Evolutionary conservation across 352 stramenopile genomes (phyloP).

Genomic region (Globisporangium solare): DNA sequence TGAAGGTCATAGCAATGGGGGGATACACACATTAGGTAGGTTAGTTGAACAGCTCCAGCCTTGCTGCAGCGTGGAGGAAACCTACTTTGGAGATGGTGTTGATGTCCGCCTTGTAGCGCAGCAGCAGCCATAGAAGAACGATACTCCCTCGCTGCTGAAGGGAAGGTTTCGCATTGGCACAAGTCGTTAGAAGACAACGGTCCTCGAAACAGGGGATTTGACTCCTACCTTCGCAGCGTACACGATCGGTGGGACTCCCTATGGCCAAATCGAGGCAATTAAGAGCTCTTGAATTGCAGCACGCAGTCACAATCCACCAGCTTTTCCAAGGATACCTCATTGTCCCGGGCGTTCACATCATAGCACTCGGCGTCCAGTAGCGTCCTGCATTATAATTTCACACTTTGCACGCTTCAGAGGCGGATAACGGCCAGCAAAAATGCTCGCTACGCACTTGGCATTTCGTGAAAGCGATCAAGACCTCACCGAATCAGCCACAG

Average conservation of each 20-base stretch:
- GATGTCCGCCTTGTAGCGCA: slow-evolving; percentile 56
- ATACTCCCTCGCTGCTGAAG: slow-evolving; percentile 32
- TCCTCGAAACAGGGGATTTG: no score
- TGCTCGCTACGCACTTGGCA: neutral
- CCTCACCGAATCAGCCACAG: slow-evolving; percentile 48
- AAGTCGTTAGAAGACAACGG: neutral
- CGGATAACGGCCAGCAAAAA: neutral
- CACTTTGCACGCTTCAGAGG: neutral
- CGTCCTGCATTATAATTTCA: slow-evolving; percentile 21
- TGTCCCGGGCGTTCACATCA: slow-evolving; percentile 47
- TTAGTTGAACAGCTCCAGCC: neutral
- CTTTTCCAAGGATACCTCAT: slow-evolving; percentile 21
- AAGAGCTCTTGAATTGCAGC: neutral
- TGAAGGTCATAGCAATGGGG: slow-evolving; percentile 6
- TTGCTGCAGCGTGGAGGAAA: neutral
- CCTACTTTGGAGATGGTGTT: slow-evolving; percentile 43
- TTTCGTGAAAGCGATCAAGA: neutral
- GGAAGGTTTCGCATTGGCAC: neutral
- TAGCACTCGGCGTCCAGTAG: slow-evolving; percentile 42
- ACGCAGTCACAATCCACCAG: neutral
- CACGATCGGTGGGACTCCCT: slow-evolving; percentile 52
- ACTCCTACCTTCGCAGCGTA: slow-evolving; percentile 46
- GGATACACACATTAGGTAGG: neutral
- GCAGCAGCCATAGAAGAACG: slow-evolving; percentile 40
- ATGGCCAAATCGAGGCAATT: neutral